These are phyloP conservation scores for Pseudonitzschia delicatissima DNA, from an alignment of 108 stramenopile genomes.

Conservation along the genomic window DNA sequence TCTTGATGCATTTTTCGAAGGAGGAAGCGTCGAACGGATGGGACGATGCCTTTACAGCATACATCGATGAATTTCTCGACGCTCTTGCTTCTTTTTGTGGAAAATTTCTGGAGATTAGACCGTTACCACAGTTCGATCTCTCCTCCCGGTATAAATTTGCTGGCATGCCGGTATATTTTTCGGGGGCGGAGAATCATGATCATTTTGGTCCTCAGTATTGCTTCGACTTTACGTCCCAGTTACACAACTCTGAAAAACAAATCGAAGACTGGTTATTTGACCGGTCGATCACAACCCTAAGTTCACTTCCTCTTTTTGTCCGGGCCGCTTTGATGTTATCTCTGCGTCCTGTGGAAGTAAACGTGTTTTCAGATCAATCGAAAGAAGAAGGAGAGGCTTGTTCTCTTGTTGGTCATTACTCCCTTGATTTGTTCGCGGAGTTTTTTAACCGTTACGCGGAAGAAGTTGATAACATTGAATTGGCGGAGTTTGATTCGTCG, in stretches of 20 bases:
- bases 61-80: neutral
- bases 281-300: neutral
- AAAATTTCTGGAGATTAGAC: neutral
- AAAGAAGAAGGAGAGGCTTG: neutral
- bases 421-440: neutral
- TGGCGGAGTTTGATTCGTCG: neutral
- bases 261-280: neutral
- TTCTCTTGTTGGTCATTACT: conserved; percentile 1
- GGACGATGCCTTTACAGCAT: neutral
- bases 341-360: neutral
- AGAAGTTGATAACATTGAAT: neutral
- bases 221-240: neutral
- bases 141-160: neutral
- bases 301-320: conserved; percentile 4
- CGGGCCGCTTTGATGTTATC: conserved; percentile 1
- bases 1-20: conserved; percentile 13
- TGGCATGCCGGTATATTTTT: conserved; percentile 2
- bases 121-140: neutral
- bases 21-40: neutral
- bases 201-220: neutral
- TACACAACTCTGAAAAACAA: neutral
- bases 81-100: conserved; percentile 6
- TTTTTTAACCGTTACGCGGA: conserved; percentile 3
- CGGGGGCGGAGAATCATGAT: neutral
- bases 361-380: neutral